These are phyloP conservation scores for Schizophyllum amplum DNA, from an alignment of 1,284 basidiomycete species.

Conservation along the genomic window DNA sequence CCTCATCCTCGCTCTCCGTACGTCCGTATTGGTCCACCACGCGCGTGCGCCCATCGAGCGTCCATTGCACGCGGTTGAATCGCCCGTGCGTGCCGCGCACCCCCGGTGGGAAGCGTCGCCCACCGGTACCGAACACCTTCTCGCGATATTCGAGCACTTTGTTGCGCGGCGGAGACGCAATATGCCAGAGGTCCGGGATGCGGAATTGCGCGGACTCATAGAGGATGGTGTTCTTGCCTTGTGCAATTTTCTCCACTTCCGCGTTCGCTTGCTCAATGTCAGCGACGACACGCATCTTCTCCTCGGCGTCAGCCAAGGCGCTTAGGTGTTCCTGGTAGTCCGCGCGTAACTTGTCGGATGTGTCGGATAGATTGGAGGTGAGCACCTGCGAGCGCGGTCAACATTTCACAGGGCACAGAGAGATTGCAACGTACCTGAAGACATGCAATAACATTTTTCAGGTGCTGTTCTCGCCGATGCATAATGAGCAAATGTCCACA, in stretches of 20 bases:
- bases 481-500: constrained; percentile 65
- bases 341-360: constrained; percentile 45
- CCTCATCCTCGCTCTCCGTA: constrained; percentile 69
- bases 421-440: constrained; percentile 26
- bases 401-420: neutral
- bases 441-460: constrained; percentile 35
- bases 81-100: constrained; percentile 45
- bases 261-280: constrained; percentile 41
- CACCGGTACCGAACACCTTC: constrained; percentile 46
- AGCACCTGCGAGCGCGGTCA: constrained; percentile 28
- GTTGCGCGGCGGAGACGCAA: constrained; percentile 49
- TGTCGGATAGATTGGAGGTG: constrained; percentile 39
- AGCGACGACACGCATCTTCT: constrained; percentile 35
- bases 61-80: constrained; percentile 62
- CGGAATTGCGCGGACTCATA: constrained; percentile 67
- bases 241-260: constrained; percentile 43
- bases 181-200: constrained; percentile 56
- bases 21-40: constrained; percentile 60
- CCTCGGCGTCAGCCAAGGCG: constrained; percentile 37
- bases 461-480: constrained; percentile 51
- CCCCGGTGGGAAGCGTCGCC: constrained; percentile 32
- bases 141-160: constrained; percentile 56
- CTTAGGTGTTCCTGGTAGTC: constrained; percentile 46
- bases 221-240: constrained; percentile 57
- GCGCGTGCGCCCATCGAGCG: constrained; percentile 49